Conservation (phyloP, 805 yeast genomes). For the Candida maris region DNA sequence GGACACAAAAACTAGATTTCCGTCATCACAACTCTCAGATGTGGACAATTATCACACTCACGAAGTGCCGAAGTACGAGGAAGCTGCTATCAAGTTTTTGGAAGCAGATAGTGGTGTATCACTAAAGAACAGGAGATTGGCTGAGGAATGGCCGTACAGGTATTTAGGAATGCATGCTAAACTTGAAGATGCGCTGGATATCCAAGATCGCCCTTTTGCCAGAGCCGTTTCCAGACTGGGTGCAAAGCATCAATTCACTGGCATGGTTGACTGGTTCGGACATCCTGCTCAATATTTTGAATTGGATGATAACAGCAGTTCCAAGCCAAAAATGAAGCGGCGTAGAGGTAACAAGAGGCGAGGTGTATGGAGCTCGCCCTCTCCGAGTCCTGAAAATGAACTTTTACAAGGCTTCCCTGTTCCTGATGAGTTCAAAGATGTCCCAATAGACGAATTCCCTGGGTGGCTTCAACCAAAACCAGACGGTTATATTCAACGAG, state of each 20-base stretch:
- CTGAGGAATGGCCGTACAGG: constrained; percentile 80
- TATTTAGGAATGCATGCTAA: constrained; percentile 73
- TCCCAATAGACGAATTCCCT: constrained; percentile 49
- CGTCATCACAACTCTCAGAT: constrained; percentile 5
- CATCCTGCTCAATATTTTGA: constrained; percentile 69
- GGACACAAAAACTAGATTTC: constrained; percentile 6
- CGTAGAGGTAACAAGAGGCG: constrained; percentile 18
- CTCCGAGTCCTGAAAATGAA: constrained; percentile 20
- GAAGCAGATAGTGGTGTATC: constrained; percentile 40
- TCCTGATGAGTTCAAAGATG: constrained; percentile 44
- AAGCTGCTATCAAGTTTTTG: constrained; percentile 51
- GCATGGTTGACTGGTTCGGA: constrained; percentile 60
- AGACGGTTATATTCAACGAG: constrained; percentile 79
- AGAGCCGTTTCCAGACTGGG: constrained; percentile 77
- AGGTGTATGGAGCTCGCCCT: constrained; percentile 22
- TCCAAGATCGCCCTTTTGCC: constrained; percentile 76
- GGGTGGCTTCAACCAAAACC: constrained; percentile 80
- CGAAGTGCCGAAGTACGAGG: constrained; percentile 51
- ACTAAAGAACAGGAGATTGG: constrained; percentile 44
- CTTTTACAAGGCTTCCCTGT: constrained; percentile 27
- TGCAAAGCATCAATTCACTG: constrained; percentile 65
- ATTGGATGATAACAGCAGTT: constrained; percentile 16
- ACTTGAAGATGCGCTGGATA: constrained; percentile 72
- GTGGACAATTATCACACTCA: constrained; percentile 5
- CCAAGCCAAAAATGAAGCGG: constrained; percentile 17